Conservation (phyloP, 345 rosid genomes). For the Geranium brycei region DNA sequence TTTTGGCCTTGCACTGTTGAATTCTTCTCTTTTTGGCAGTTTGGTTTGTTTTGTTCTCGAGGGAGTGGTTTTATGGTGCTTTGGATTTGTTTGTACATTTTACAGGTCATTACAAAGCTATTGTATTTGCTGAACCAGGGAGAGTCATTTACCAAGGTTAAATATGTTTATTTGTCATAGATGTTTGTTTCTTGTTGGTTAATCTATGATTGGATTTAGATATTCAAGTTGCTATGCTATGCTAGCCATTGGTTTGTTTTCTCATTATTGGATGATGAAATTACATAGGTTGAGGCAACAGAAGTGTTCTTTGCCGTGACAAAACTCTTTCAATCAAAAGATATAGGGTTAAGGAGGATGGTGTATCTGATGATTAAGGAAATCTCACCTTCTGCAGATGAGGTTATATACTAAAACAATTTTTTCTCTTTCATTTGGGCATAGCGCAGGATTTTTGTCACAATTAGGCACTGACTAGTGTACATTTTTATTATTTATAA, state of each 20-base stretch:
- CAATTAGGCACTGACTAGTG: conserved; percentile 11
- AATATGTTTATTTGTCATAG: conserved; percentile 2
- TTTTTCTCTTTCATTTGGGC: background rate
- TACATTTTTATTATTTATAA: conserved; percentile 9
- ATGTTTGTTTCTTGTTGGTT: background rate
- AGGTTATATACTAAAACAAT: conserved; percentile 34
- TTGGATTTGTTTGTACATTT: conserved; percentile 5
- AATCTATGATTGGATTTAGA: background rate
- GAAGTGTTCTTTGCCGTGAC: conserved; percentile 94
- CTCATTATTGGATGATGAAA: conserved; percentile 9
- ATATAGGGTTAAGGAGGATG: conserved; percentile 92
- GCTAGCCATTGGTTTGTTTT: background rate
- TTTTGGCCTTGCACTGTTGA: conserved; percentile 10
- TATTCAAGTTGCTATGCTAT: no score
- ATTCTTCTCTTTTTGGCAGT: background rate
- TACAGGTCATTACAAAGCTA: conserved; percentile 87
- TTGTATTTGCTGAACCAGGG: conserved; percentile 95
- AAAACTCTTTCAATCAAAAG: conserved; percentile 90
- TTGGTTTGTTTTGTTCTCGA: background rate
- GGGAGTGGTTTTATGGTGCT: conserved; percentile 5
- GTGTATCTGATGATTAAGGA: conserved; percentile 95
- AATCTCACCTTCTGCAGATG: conserved; percentile 93
- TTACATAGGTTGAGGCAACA: conserved; percentile 68
- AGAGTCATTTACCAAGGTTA: conserved; percentile 79
- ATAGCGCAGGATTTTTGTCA: background rate